These are phyloP conservation scores for Vitis riparia DNA, from an alignment of 164 flowering plant species.

Conservation along the genomic window DNA sequence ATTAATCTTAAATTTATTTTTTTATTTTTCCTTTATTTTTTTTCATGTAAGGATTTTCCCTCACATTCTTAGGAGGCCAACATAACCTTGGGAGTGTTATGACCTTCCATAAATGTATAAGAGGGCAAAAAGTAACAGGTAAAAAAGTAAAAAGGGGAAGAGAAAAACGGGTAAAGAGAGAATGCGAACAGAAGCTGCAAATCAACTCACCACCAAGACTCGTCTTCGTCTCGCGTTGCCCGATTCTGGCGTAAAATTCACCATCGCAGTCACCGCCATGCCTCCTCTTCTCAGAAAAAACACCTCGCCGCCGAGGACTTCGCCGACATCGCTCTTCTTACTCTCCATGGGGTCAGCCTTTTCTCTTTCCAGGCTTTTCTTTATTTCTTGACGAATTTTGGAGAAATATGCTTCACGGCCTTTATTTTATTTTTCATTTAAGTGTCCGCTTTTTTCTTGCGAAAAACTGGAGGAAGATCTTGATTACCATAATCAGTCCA, in stretches of 20 bases:
- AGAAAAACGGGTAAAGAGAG: background rate
- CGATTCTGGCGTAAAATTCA: too few species aligned
- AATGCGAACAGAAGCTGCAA: conserved; percentile 49
- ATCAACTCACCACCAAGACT: conserved; percentile 8
- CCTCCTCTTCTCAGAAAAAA: conserved; percentile 15
- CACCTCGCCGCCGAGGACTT: conserved; percentile 47
- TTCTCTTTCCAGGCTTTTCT: background rate
- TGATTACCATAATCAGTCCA: too few species aligned
- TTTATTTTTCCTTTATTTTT: too few species aligned
- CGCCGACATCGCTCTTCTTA: conserved; percentile 68
- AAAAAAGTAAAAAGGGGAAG: too few species aligned
- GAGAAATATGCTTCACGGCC: background rate
- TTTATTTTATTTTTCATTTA: background rate
- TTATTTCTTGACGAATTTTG: background rate
- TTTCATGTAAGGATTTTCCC: too few species aligned
- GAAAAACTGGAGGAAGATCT: too few species aligned
- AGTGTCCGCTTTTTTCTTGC: background rate
- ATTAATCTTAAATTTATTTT: too few species aligned
- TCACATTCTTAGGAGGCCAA: too few species aligned
- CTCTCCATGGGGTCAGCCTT: conserved; percentile 36
- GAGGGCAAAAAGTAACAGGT: too few species aligned
- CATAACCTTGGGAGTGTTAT: too few species aligned
- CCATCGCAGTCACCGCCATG: background rate
- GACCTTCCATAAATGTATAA: too few species aligned
- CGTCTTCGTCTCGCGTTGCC: conserved; percentile 2